Evolutionary conservation across 2,329 filamentous ascomycete genomes (phyloP).

Genomic region (Cylindrodendrum hubeiense): DNA sequence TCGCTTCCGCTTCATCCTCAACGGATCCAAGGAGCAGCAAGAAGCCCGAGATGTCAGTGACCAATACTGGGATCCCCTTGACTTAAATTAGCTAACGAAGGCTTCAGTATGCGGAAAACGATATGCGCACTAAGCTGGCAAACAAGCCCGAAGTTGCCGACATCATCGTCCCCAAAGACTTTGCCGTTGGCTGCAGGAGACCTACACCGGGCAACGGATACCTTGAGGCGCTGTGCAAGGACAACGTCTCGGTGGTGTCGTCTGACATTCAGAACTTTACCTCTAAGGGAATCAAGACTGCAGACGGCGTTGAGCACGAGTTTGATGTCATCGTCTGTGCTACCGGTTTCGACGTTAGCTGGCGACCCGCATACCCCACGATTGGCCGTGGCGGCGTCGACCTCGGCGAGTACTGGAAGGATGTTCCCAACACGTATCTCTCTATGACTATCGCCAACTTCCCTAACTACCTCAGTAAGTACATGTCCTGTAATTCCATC

Average conservation of each 20-base stretch:
- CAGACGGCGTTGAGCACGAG: conserved; percentile 18
- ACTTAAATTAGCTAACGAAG: background rate
- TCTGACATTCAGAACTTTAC: conserved; percentile 1
- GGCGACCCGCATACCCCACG: conserved; percentile 56
- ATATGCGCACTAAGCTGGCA: conserved; percentile 43
- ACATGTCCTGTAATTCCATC: background rate
- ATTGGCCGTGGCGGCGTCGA: conserved; percentile 53
- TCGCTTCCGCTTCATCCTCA: conserved; percentile 65
- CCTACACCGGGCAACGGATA: conserved; percentile 26
- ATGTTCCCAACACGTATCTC: conserved; percentile 40
- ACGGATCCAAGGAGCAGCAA: conserved; percentile 47
- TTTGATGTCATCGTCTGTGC: conserved; percentile 43
- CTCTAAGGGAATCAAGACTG: conserved; percentile 13
- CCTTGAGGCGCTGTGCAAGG: conserved; percentile 20
- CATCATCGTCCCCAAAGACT: conserved; percentile 55
- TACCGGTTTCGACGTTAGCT: conserved; percentile 49
- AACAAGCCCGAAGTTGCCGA: conserved; percentile 57
- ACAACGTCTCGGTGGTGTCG: conserved; percentile 18
- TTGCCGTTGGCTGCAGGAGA: conserved; percentile 23
- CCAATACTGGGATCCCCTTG: background rate
- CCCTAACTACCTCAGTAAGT: conserved; percentile 41
- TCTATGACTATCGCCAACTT: conserved; percentile 39
- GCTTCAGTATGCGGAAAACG: conserved; percentile 12
- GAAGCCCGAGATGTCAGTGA: conserved; percentile 13
- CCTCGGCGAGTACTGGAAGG: conserved; percentile 34